A percentile compares a stretch with the other conserved stretches of the same genome.
Conservation (phyloP, 495 filamentous ascomycete species). For the Penicillium samsonianum region DNA sequence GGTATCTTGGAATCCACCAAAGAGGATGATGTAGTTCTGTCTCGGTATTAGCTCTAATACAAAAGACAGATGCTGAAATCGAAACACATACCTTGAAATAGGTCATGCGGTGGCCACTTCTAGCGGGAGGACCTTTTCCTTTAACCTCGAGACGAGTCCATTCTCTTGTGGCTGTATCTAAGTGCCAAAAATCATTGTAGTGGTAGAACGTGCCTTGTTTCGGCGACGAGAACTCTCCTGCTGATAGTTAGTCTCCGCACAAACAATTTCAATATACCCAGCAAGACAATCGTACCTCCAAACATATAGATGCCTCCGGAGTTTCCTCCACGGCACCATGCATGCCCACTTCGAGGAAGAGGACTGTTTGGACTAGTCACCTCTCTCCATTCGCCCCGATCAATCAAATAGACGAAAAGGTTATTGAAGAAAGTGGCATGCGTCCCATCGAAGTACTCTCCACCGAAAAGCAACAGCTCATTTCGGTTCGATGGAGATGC, state of each 20-base stretch:
- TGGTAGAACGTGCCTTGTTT: constrained; percentile 99
- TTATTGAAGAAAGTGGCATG: constrained; percentile 67
- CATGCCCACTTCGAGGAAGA: constrained; percentile 86
- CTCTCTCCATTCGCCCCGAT: constrained; percentile 81
- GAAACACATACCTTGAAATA: constrained; percentile 68
- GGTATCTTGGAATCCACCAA: constrained; percentile 93
- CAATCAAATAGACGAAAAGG: constrained; percentile 86
- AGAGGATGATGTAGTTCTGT: constrained; percentile 69
- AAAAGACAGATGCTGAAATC: constrained; percentile 20
- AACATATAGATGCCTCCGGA: constrained; percentile 86
- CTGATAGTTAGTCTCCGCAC: constrained; percentile 26
- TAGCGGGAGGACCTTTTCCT: constrained; percentile 82
- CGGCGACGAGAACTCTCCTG: constrained; percentile 67
- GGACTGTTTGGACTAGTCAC: constrained; percentile 91
- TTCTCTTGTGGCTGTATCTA: constrained; percentile 78
- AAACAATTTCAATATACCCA: constrained; percentile 37
- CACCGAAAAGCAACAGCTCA: constrained; percentile 90
- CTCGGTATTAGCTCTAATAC: background rate
- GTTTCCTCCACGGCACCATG: constrained; percentile 87
- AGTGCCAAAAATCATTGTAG: constrained; percentile 97
- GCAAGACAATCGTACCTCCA: constrained; percentile 58
- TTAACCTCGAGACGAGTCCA: constrained; percentile 89
- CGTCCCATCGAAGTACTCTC: constrained; percentile 68
- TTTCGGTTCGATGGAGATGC: constrained; percentile 82
- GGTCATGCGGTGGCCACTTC: constrained; percentile 93